A percentile compares a stretch with the other conserved stretches of the same genome.
Conservation (phyloP, 805 yeast genomes). For the Zygoascus bituminiphila region DNA sequence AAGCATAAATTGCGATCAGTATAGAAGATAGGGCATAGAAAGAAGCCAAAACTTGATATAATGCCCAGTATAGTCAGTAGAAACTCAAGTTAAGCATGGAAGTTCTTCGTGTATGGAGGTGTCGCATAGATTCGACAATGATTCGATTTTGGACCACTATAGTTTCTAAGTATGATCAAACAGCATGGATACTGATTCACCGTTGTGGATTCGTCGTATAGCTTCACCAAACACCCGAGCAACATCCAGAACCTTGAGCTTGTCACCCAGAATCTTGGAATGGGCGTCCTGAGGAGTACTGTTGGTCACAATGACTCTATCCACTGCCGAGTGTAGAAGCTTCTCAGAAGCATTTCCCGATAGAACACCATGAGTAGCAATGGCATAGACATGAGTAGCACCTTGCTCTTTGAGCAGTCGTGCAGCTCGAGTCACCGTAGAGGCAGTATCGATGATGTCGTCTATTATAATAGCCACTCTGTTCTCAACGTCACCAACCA, state of each 20-base stretch:
- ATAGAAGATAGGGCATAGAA: too few relatives aligned
- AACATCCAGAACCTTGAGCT: conserved; percentile 78
- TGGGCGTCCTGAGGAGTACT: conserved; percentile 78
- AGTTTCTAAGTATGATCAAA: conserved; percentile 64
- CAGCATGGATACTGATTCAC: conserved; percentile 89
- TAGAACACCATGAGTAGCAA: conserved; percentile 88
- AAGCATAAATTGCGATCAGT: too few relatives aligned
- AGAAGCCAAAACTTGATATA: too few relatives aligned
- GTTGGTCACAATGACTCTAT: conserved; percentile 81
- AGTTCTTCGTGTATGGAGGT: too few relatives aligned
- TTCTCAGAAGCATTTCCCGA: conserved; percentile 83
- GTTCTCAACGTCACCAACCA: conserved; percentile 89
- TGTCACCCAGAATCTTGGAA: conserved; percentile 43
- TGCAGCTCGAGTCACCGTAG: conserved; percentile 89
- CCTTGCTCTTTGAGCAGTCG: conserved; percentile 88
- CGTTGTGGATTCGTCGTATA: conserved; percentile 91
- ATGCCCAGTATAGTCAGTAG: too few relatives aligned
- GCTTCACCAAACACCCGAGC: conserved; percentile 88
- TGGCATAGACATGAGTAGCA: conserved; percentile 74
- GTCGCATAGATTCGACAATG: too few relatives aligned
- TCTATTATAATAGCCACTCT: conserved; percentile 86
- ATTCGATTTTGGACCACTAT: too few relatives aligned
- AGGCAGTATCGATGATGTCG: conserved; percentile 89
- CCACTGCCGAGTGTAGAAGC: conserved; percentile 60
- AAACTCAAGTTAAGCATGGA: too few relatives aligned